These are phyloP conservation scores for Penicillium longicatenatum DNA, from an alignment of 495 filamentous ascomycete genomes.

Conservation along the genomic window DNA sequence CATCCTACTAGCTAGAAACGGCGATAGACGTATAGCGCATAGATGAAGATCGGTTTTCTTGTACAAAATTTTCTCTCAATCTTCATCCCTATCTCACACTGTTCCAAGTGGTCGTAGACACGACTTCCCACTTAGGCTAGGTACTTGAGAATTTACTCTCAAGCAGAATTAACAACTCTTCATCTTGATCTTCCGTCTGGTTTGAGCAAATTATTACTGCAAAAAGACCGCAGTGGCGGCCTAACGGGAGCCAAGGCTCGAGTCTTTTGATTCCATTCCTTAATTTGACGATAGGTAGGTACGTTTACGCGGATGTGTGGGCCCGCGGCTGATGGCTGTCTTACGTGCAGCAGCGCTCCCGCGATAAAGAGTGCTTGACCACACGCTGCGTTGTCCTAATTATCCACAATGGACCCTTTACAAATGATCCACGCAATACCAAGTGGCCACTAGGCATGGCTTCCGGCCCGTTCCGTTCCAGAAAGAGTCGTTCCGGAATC, in stretches of 20 bases:
- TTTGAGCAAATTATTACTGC: not conserved
- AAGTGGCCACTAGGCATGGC: not conserved
- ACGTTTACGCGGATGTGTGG: not conserved
- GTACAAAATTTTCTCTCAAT: too few relatives aligned
- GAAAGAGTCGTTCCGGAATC: not conserved
- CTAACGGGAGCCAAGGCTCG: not conserved
- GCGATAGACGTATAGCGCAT: not conserved
- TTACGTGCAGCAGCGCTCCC: not conserved
- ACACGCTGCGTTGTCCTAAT: too few relatives aligned
- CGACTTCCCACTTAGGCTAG: too few relatives aligned
- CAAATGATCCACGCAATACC: not conserved
- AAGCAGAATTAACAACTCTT: not conserved
- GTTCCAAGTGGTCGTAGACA: too few relatives aligned
- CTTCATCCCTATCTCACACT: too few relatives aligned
- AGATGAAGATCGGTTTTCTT: too few relatives aligned
- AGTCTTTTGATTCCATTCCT: not conserved
- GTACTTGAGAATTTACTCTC: not conserved
- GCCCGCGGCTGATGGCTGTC: not conserved
- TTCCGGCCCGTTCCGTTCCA: not conserved
- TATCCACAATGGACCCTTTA: not conserved
- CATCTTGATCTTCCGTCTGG: not conserved
- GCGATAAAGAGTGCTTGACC: too few relatives aligned
- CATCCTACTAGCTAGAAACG: not conserved
- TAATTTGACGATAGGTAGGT: not conserved
- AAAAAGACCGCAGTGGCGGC: not conserved